Base-by-base conservation (phyloP, 2,329 filamentous ascomycete species). In the Neurospora sp. region DNA sequence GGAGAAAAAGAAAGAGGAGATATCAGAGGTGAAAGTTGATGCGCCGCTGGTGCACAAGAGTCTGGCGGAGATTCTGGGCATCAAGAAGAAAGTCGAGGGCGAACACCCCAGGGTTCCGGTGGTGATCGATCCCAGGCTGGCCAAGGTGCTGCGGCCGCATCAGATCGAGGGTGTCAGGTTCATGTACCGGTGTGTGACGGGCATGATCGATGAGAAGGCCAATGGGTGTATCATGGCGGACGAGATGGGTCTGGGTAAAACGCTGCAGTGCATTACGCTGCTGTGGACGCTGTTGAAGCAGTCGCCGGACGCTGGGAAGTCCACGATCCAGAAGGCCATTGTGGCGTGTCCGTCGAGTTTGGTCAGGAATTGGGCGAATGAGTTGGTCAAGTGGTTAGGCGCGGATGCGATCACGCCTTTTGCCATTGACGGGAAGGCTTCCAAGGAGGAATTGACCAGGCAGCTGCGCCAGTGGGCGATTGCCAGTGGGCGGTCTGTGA, bases 191-290 rank as follows among this genome's bases (percentile, higher is more conserved):
- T 97, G 93, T 77, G 93, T 96, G 6, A 98, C 95, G 1, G 96
- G 96, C n/a, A 86, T 98, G 85, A 92, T 98, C 69, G 96, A 98
- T 76, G 87, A 91, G 43, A 95, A 95, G 75, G 96, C 96, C 67
- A 92, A 97, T 79, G 96, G 96, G 2, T 99, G 96, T 81, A 99
- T 99, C 78, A 99, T 99, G 96, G 96, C 96, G 68, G 96, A 99
- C 79, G 96, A 97, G 79, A 99, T 99, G 96, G 96, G 96, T 75
- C 83, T 99, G 38, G 96, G 96, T 70, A 99, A 99, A 82, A 99
- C 96, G 19, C 82, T 99, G 62, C 96, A 99, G 83, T 99, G 96
- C 80, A 99, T 99, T 76, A 88, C 96, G 0, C 86, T 99, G 67
- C 90, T 99, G 85, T 99, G 96, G 96, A 99, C 96, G 1, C 82